A percentile compares a stretch with the other conserved stretches of the same genome.
Conservation (phyloP, 2,329 filamentous ascomycete species). For the Penicillium decumbens region DNA sequence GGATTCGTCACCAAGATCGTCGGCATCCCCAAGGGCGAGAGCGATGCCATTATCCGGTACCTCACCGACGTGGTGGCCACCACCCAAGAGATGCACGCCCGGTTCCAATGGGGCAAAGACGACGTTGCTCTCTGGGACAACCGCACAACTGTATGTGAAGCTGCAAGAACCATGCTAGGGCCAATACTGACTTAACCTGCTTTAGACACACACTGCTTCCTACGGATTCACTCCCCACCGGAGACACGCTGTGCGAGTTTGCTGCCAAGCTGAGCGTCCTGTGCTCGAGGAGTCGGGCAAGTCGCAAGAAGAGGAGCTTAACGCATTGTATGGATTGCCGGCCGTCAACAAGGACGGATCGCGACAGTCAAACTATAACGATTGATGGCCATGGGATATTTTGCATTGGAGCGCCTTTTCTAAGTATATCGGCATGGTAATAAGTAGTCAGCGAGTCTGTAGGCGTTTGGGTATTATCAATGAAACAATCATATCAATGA, state of each 20-base stretch:
- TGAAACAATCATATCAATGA: neutral
- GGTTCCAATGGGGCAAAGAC: slow-evolving; percentile 60
- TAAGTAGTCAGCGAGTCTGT: neutral
- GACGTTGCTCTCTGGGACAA: slow-evolving; percentile 69
- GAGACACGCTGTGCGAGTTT: slow-evolving; percentile 52
- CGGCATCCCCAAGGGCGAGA: slow-evolving; percentile 55
- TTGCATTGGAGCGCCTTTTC: neutral
- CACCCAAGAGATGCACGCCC: slow-evolving; percentile 64
- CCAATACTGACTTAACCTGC: slow-evolving; percentile 1
- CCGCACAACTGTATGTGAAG: slow-evolving; percentile 46
- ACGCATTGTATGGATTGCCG: slow-evolving; percentile 46
- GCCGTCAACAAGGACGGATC: slow-evolving; percentile 54
- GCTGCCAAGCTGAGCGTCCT: slow-evolving; percentile 46
- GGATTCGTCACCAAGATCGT: slow-evolving; percentile 56
- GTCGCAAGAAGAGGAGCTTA: slow-evolving; percentile 54
- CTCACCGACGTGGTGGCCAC: slow-evolving; percentile 54
- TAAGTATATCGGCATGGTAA: neutral
- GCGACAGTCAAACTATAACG: slow-evolving; percentile 55
- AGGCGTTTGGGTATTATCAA: neutral
- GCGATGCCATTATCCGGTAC: slow-evolving; percentile 49
- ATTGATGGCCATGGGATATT: slow-evolving; percentile 30
- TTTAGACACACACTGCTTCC: slow-evolving; percentile 51
- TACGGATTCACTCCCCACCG: slow-evolving; percentile 56
- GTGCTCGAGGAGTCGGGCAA: slow-evolving; percentile 43
- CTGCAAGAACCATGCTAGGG: neutral